Evolutionary conservation across 306 rosid genomes (phyloP).

Genomic region (Castanea sativa): DNA sequence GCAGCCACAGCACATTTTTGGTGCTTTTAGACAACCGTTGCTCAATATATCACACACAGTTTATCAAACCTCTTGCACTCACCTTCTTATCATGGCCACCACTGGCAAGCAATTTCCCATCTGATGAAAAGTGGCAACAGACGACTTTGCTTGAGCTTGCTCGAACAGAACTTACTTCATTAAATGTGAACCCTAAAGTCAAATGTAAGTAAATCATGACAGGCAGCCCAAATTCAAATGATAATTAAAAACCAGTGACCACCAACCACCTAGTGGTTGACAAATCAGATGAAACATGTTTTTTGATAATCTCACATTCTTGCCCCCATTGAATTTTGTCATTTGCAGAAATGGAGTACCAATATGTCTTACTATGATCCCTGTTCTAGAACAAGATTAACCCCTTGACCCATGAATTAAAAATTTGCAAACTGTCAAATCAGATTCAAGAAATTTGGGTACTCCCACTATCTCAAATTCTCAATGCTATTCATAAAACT

Average conservation of each 20-base stretch:
- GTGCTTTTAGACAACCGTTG: background rate
- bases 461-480: conserved; percentile 11
- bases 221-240: background rate
- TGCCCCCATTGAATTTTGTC: background rate
- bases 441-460: conserved; percentile 4
- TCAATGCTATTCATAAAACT: conserved; percentile 19
- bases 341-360: background rate
- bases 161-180: conserved; percentile 59
- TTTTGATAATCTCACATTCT: background rate
- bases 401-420: background rate
- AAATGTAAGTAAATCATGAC: conserved; percentile 22
- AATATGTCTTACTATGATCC: background rate
- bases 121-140: conserved; percentile 96
- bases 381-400: background rate
- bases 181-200: conserved; percentile 73
- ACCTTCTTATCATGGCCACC: conserved; percentile 99
- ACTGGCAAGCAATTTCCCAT: conserved; percentile 92
- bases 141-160: conserved; percentile 84
- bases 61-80: conserved; percentile 9
- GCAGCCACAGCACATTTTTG: conserved; percentile 2
- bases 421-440: background rate
- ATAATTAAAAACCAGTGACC: background rate
- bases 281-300: background rate
- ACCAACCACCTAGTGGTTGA: background rate
- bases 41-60: background rate